Evolutionary conservation across 192 early-diverging fungal species (phyloP), one percentile per base, ranked within the genome.

Genomic region (Linnemannia exigua): DNA sequence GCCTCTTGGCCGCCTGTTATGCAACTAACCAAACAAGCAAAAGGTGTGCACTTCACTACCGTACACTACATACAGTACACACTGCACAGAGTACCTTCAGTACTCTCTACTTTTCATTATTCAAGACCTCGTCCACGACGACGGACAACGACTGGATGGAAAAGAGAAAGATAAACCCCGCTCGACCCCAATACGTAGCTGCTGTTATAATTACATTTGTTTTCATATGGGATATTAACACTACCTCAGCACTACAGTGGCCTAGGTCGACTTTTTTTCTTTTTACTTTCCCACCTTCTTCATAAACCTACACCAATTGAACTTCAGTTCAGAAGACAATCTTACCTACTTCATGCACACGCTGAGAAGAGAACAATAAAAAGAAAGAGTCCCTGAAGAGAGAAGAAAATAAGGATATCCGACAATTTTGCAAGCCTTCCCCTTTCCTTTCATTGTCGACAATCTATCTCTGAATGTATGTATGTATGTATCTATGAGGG

Each of bases 201-300:
- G 41, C 41, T 9, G 41, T 44, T 44, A 44, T 44, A 6, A 44
- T 44, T 44, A 44, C 41, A 6, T 9, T 44, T 44, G 41, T 44
- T 44, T 44, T 44, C 41, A 44, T 44, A 44, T 44, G 41, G 41
- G n/a, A n/a, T n/a, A 25, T 9, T 31, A 25, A 63, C 12, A 25
- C 28, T 15, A 33, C 11, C 3, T 14, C 58, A 63, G 22, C 28
- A 6, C n/a, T n/a, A n/a, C n/a, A n/a, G n/a, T n/a, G n/a, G n/a
- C n/a, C n/a, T n/a, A n/a, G n/a, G n/a, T n/a, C n/a, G n/a, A n/a
- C 51, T 17, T 50, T 14, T 50, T 50, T 50, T 17, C 17, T 25
- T 54, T 63, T 63, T 31, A 63, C 58, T 63, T 63, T 63, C 58
- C 58, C 58, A 63, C 58, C 58, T 11, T 63, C 28, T 63, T 63